Evolutionary conservation across 75 land plant species (phyloP), one percentile per base, ranked within the genome.

Genomic region (Pinus tabuliformis): DNA sequence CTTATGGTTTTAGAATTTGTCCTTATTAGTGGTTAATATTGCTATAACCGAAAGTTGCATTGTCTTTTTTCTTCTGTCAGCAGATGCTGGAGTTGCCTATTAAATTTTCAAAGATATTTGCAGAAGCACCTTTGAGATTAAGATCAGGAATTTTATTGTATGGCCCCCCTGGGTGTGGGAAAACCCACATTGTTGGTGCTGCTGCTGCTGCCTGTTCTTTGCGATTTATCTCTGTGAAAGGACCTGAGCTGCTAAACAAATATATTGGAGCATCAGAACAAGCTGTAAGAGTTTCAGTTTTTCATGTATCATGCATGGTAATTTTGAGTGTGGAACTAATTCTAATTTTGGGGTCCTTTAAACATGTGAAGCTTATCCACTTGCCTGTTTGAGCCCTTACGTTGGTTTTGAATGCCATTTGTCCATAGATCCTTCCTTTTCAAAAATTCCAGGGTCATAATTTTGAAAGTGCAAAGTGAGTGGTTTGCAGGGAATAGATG

Each of bases 211-310:
- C 98, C 73, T 92, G 93, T 77, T 92, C 93, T 33, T 76, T 97
- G 64, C 60, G 98, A 72, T 91, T 92, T 62, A 90, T 97, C 65
- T 91, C 99, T 57, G 91, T 97, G 11, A 97, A 97, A 81, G 99
- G 99, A 56, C 99, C 99, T 70, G 99, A 97, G 78, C 85, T 97
- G 22, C 82, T 97, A 59, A 95, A 97, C 82, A 97, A 97, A 75
- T 97, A 97, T 70, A 95, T 97, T 78, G 99, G 99, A 78, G 99
- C 99, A 77, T 97, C 99, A 76, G 99, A 97, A 82, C 98, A 97
- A 87, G 98, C 94, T 74, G 99, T 97, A 81, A 90, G 93, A 33
- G 58, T 56, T 54, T 59, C 18, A 21, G 1, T 76, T 24, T 65
- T 71, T 73, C 20, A 54, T 14, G 36, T 22, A 52, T 62, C 28